phyloP scores from a whole-genome alignment of 1,284 basidiomycete species.

The Coniophora puteana region DNA sequence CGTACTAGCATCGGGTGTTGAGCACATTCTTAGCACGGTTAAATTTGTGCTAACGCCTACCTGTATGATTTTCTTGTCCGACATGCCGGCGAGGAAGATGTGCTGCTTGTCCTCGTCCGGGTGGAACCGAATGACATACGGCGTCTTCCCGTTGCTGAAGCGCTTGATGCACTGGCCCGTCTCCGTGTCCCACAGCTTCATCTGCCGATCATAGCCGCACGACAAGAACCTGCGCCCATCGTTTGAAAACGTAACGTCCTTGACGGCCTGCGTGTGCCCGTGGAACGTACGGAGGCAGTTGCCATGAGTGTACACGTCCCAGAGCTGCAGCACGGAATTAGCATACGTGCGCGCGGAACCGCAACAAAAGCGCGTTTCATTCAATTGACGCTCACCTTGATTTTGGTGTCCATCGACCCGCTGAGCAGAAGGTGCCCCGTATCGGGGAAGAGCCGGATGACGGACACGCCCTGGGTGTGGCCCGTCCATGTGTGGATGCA shows the following conservation, averaged over 20 bases:
- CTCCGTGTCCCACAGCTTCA: conserved; percentile 99
- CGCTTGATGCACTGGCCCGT: conserved; percentile 95
- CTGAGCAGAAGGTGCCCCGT: conserved; percentile 93
- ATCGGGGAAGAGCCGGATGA: conserved; percentile 87
- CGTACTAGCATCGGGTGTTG: conserved; percentile 60
- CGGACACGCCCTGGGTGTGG: conserved; percentile 96
- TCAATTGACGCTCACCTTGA: conserved; percentile 73
- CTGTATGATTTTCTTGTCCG: conserved; percentile 98
- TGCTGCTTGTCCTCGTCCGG: conserved; percentile 96
- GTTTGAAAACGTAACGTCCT: conserved; percentile 94
- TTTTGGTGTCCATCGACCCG: conserved; percentile 97
- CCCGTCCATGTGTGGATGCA: conserved; percentile 99
- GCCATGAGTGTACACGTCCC: conserved; percentile 97
- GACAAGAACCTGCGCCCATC: conserved; percentile 90
- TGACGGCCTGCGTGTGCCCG: conserved; percentile 95
- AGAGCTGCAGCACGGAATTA: conserved; percentile 58
- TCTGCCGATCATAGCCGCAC: conserved; percentile 92
- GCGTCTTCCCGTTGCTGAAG: conserved; percentile 95
- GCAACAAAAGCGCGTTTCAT: conserved; percentile 1
- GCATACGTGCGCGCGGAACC: too few species aligned
- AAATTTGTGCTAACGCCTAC: conserved; percentile 39
- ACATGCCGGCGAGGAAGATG: conserved; percentile 97
- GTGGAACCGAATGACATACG: conserved; percentile 93
- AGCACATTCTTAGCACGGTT: neutral
- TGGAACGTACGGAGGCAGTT: conserved; percentile 97